A percentile compares a stretch with the other conserved stretches of the same genome.
phyloP scores from a whole-genome alignment of 371 early-diverging fungal genomes.

The Thermomucor indicae-seudaticae region DNA sequence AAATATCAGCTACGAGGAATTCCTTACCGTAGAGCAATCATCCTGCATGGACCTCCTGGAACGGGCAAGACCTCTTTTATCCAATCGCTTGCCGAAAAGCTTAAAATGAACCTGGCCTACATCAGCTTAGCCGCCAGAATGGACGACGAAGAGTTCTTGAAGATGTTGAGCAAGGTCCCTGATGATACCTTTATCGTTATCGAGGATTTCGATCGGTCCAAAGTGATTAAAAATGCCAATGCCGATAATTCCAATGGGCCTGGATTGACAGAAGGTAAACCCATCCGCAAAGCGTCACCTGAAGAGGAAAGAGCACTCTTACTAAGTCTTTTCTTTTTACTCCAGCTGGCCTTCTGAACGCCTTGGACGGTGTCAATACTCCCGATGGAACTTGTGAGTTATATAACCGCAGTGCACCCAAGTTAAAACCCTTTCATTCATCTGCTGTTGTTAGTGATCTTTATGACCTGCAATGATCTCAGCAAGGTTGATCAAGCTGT shows the following conservation, averaged over 20 bases:
- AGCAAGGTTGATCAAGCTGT: constrained; percentile 91
- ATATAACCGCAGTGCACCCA: not conserved
- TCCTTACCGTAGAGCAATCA: constrained; percentile 89
- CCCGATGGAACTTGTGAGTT: constrained; percentile 71
- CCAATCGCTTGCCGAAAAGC: constrained; percentile 54
- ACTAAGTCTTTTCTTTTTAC: too few species aligned
- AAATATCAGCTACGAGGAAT: constrained; percentile 91
- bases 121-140: constrained; percentile 29
- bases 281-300: too few species aligned
- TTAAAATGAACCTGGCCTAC: constrained; percentile 38
- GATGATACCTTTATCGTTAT: constrained; percentile 32
- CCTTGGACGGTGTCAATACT: constrained; percentile 91
- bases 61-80: constrained; percentile 69
- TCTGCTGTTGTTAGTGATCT: constrained; percentile 43
- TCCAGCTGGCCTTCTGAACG: constrained; percentile 89
- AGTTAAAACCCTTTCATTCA: not conserved
- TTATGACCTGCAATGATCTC: constrained; percentile 97
- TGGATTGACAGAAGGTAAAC: too few species aligned
- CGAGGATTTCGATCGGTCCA: constrained; percentile 43
- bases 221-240: too few species aligned
- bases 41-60: constrained; percentile 68
- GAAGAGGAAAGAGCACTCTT: too few species aligned
- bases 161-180: constrained; percentile 22
- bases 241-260: too few species aligned
- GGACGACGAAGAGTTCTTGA: constrained; percentile 29